phyloP scores from a whole-genome alignment of 148 eudicot genomes.

The Spergularia marina region DNA sequence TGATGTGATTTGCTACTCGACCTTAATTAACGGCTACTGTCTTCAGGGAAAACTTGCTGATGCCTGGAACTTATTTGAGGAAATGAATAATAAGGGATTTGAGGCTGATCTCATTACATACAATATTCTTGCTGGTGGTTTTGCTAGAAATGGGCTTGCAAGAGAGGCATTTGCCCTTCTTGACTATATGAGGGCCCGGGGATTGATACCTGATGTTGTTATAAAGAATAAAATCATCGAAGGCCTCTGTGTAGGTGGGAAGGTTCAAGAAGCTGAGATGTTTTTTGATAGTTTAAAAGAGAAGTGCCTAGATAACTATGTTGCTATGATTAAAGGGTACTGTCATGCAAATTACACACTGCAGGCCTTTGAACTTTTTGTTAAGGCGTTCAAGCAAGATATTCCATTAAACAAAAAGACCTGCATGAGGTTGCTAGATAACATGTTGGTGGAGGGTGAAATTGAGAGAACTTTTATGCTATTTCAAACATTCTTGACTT shows the following conservation, averaged over 20 bases:
- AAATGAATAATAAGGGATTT: slow-evolving; percentile 43
- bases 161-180: slow-evolving; percentile 31
- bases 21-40: slow-evolving; percentile 59
- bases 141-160: slow-evolving; percentile 40
- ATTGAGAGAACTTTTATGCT: slow-evolving; percentile 40
- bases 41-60: slow-evolving; percentile 40
- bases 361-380: slow-evolving; percentile 41
- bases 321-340: slow-evolving; percentile 56
- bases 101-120: slow-evolving; percentile 53
- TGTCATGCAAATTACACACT: slow-evolving; percentile 38
- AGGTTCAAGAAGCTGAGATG: slow-evolving; percentile 59
- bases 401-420: slow-evolving; percentile 27
- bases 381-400: slow-evolving; percentile 35
- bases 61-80: slow-evolving; percentile 39
- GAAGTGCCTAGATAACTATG: slow-evolving; percentile 38
- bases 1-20: slow-evolving; percentile 63
- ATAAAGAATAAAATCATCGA: slow-evolving; percentile 55
- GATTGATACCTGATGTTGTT: slow-evolving; percentile 36
- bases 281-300: slow-evolving; percentile 40
- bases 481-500: slow-evolving; percentile 33
- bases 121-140: slow-evolving; percentile 57
- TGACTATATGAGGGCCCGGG: slow-evolving; percentile 41
- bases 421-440: slow-evolving; percentile 40
- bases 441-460: slow-evolving; percentile 50
- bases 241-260: slow-evolving; percentile 51